phyloP scores from a whole-genome alignment of 2,329 filamentous ascomycete genomes.

The Pseudocercospora fijiensis region DNA sequence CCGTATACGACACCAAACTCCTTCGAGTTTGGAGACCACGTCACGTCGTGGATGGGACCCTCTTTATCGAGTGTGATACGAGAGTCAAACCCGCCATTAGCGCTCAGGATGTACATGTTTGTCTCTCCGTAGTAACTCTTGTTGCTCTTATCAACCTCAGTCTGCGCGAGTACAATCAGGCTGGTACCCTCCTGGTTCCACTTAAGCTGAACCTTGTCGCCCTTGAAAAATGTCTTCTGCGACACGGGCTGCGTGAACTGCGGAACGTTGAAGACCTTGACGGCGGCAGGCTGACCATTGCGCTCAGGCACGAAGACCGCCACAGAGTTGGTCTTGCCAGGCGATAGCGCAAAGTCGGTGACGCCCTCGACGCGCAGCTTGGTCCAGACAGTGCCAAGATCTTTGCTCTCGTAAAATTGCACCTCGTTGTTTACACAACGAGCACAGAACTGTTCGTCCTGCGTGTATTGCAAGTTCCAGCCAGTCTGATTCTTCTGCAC shows the following conservation, averaged over 20 bases:
- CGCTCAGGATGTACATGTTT: constrained; percentile 90
- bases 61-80: constrained; percentile 83
- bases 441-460: constrained; percentile 89
- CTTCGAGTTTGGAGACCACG: constrained; percentile 97
- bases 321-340: constrained; percentile 85
- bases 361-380: constrained; percentile 92
- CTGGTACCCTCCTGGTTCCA: constrained; percentile 94
- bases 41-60: constrained; percentile 94
- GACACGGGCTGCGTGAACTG: constrained; percentile 80
- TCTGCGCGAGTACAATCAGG: constrained; percentile 91
- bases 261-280: constrained; percentile 92
- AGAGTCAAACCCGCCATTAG: constrained; percentile 88
- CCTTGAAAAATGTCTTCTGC: constrained; percentile 99
- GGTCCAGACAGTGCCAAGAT: constrained; percentile 87
- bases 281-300: constrained; percentile 86
- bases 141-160: constrained; percentile 95
- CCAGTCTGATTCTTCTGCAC: constrained; percentile 94
- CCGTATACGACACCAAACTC: constrained; percentile 98
- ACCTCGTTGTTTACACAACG: constrained; percentile 95
- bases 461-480: constrained; percentile 97
- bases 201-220: constrained; percentile 97
- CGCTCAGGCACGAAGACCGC: constrained; percentile 94
- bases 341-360: constrained; percentile 82
- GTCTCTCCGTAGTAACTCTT: constrained; percentile 99
- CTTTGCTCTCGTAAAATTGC: constrained; percentile 88